A percentile compares a stretch with the other conserved stretches of the same genome.
These are phyloP conservation scores for Gnaphalium uliginosum DNA, from an alignment of 129 eudicot species.

Conservation along the genomic window DNA sequence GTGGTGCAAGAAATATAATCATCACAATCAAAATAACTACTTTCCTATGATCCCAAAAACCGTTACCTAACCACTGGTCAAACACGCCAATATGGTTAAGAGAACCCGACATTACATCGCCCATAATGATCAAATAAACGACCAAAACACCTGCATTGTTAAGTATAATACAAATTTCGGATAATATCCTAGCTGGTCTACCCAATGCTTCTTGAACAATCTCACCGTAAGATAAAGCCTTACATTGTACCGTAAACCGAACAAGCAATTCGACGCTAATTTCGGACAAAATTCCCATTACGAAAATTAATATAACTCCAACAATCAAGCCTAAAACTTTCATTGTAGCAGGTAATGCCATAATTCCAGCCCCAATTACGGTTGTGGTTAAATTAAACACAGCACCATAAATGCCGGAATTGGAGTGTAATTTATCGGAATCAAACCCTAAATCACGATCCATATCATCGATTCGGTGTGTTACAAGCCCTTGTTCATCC, in stretches of 20 bases:
- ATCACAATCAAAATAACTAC: constrained; percentile 56
- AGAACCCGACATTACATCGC: constrained; percentile 94
- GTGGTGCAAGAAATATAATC: constrained; percentile 68
- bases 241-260: constrained; percentile 67
- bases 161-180: constrained; percentile 71
- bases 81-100: constrained; percentile 70
- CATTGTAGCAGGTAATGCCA: constrained; percentile 96
- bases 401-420: constrained; percentile 68
- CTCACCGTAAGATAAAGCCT: constrained; percentile 78
- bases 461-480: constrained; percentile 19
- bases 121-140: constrained; percentile 83
- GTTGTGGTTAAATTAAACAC: constrained; percentile 83
- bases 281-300: constrained; percentile 80
- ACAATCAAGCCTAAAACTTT: constrained; percentile 69
- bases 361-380: constrained; percentile 91
- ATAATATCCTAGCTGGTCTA: constrained; percentile 56
- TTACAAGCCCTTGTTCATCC: constrained; percentile 34
- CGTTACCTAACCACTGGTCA: constrained; percentile 79
- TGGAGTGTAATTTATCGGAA: constrained; percentile 45
- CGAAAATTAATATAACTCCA: constrained; percentile 56
- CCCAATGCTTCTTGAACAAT: constrained; percentile 83
- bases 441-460: constrained; percentile 40
- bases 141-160: constrained; percentile 83
- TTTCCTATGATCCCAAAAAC: constrained; percentile 88
- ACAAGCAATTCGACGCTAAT: constrained; percentile 74